Evolutionary conservation across 2,329 filamentous ascomycete species (phyloP), one percentile per base, ranked within the genome.

Genomic region (Botrytis tulipae): DNA sequence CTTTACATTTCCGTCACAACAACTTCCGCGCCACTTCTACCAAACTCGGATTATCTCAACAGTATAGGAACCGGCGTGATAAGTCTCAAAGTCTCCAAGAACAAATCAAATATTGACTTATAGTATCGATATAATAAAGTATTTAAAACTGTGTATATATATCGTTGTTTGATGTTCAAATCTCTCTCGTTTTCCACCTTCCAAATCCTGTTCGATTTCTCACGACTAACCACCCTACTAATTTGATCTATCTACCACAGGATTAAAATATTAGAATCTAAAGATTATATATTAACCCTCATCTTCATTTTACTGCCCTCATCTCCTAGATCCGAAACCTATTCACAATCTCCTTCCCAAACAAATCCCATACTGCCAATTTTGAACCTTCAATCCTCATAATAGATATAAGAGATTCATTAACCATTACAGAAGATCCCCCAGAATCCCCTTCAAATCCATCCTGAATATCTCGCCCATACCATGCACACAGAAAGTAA

Each of bases 391-490:
- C 35, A 54, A 57, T 32, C 65, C 25, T 57, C 65, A 57, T 68
- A 29, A 54, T 16, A 29, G 48, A 57, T 68, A 68, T 68, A 68
- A 68, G 48, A 68, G 65, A 68, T 57, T 68, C 65, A 68, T 68
- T 68, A 68, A 57, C 65, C 48, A 22, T 68, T 54, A 54, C 48
- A 7, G 9, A 16, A 54, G 48, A 54, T 20, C 65, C 35, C 48
- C 65, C 22, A 68, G 22, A 42, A 42, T 29, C 25, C 40, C 48
- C 18, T 4, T 32, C 48, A 35, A 68, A 57, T 68, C 48, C 65
- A 29, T 25, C 46, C 48, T 40, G 9, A 67, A 67, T 48, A 37
- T 54, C 44, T 4, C 46, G 46, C 44, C 65, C 35, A 54, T 54
- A 4, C 48, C 48, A 57, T 42, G n/a, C 65, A 68, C 18, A 54